A percentile compares a stretch with the other conserved stretches of the same genome.
phyloP scores from a whole-genome alignment of 495 filamentous ascomycete species.

The Penicillium goetzii region DNA sequence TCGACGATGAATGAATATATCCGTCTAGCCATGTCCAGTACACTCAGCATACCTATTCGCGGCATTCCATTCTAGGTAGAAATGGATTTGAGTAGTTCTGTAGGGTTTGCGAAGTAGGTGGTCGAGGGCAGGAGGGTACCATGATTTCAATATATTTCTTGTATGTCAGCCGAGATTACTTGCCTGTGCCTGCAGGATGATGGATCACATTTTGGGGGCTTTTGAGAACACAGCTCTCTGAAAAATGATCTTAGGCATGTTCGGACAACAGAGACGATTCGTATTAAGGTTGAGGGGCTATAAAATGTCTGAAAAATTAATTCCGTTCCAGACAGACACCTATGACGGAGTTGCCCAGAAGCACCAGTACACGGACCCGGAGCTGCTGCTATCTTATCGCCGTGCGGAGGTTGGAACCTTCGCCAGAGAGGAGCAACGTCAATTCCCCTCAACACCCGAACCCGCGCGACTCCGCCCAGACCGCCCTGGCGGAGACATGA shows the following conservation, averaged over 20 bases:
- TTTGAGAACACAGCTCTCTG: background rate
- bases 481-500: constrained; percentile 17
- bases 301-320: background rate
- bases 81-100: background rate
- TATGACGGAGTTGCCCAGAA: background rate
- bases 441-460: constrained; percentile 32
- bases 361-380: background rate
- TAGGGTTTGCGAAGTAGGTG: background rate
- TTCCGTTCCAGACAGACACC: too few species aligned
- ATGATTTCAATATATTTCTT: background rate
- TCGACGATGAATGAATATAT: constrained; percentile 2
- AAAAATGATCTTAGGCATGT: background rate
- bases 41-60: background rate
- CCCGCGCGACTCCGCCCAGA: constrained; percentile 19
- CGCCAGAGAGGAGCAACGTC: constrained; percentile 23
- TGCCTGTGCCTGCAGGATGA: background rate
- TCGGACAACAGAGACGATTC: too few species aligned
- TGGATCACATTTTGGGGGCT: background rate
- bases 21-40: background rate
- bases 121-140: background rate
- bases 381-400: constrained; percentile 35
- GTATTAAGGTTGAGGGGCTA: background rate
- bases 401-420: constrained; percentile 29
- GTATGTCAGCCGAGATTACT: background rate
- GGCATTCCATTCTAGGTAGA: background rate